Percentiles rank a stretch among this genome's conserved stretches.
Conservation (phyloP, 1,284 basidiomycete species). For the Mycena citricolor region DNA sequence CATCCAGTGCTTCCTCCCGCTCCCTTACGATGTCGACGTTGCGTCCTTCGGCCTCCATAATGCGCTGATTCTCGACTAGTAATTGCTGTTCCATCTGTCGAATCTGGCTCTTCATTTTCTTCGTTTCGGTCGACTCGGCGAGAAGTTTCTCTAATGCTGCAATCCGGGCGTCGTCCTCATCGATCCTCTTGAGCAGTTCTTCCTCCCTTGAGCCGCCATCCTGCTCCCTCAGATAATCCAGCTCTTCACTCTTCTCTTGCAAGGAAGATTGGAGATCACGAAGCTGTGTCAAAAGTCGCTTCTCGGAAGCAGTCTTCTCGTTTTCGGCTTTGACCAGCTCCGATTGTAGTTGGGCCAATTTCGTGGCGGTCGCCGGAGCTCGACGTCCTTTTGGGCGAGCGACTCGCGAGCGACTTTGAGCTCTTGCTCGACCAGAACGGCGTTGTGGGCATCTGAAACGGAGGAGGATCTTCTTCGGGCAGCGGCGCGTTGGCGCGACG, state of each 20-base stretch:
- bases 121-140: slow-evolving; percentile 35
- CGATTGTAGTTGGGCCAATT: slow-evolving; percentile 46
- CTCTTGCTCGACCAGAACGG: slow-evolving; percentile 56
- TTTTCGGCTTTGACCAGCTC: slow-evolving; percentile 57
- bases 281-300: slow-evolving; percentile 41
- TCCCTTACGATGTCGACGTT: slow-evolving; percentile 40
- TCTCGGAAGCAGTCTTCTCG: slow-evolving; percentile 56
- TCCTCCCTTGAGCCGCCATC: slow-evolving; percentile 46
- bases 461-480: slow-evolving; percentile 42
- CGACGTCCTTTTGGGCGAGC: slow-evolving; percentile 43
- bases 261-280: slow-evolving; percentile 43
- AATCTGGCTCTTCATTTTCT: slow-evolving; percentile 39
- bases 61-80: slow-evolving; percentile 41
- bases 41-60: slow-evolving; percentile 36
- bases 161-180: slow-evolving; percentile 66
- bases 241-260: slow-evolving; percentile 57
- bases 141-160: slow-evolving; percentile 47
- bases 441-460: slow-evolving; percentile 46
- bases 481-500: slow-evolving; percentile 36
- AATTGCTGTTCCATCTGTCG: slow-evolving; percentile 42
- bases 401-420: slow-evolving; percentile 44
- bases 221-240: slow-evolving; percentile 43
- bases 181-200: slow-evolving; percentile 57
- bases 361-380: slow-evolving; percentile 45
- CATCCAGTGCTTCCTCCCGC: slow-evolving; percentile 46